Base-by-base conservation (phyloP, 164 flowering plant species). In the Tetracentron sinense region DNA sequence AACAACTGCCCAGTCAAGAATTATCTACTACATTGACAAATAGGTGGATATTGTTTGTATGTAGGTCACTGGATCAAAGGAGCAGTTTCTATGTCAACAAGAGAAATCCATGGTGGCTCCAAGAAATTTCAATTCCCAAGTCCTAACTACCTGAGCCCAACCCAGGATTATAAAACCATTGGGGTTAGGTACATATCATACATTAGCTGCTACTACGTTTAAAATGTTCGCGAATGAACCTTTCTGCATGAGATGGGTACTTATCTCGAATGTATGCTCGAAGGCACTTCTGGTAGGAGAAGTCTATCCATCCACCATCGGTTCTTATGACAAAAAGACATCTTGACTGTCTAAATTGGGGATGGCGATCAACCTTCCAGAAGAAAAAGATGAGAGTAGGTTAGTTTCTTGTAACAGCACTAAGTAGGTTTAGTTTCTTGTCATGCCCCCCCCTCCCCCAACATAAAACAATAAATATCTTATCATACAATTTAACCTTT, bases 201-300 rank as follows among this genome's bases (percentile, higher is more conserved):
- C 21, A 35, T 72, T 58, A 77, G n/a, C 71, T 42, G 60, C 85
- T 77, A 25, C 81, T 65, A 19, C 89, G 90, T 63, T 84, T 91
- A 47, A 74, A 83, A 75, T 89, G 87, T 67, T 77, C 76, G 31
- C 77, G 69, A 54, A 89, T 84, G 64, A 84, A 91, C 64, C 83
- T 81, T 47, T 87, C 90, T 19, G 94, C 96, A 72, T 80, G 42
- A 20, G 79, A 66, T 50, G 97, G 98, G 79, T 90, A 90, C 82
- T 88, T 85, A 27, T 68, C 72, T 70, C 86, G 83, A 46, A 90
- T 67, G 68, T 93, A 93, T 42, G 83, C 82, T 58, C 87, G 82
- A 33, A 93, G 75, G 66, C 96, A 90, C 74, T 90, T 93, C 75
- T 88, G 93, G 72, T 88, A 93, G 46, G 97, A 93, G 75, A 90